Evolutionary conservation across 495 filamentous ascomycete genomes (phyloP).

Genomic region (Neurospora tetrasperma): DNA sequence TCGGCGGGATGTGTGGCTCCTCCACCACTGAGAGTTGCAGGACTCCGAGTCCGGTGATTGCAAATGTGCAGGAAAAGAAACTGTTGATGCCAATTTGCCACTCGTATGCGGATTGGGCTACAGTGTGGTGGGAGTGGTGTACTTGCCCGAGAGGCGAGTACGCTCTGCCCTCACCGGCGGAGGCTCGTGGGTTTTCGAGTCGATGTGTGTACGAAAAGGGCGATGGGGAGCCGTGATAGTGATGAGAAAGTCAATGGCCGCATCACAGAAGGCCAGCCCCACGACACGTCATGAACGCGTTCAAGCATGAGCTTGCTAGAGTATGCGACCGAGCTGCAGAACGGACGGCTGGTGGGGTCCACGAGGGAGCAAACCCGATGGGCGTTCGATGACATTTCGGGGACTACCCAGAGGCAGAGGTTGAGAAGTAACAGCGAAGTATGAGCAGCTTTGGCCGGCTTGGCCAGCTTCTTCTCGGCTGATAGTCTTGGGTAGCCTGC

Average conservation of each 20-base stretch:
- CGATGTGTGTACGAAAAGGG: background rate
- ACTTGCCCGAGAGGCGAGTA: background rate
- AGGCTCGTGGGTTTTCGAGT: background rate
- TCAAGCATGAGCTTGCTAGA: background rate
- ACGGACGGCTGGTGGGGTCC: background rate
- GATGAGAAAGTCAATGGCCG: conserved; percentile 15
- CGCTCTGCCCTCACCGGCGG: background rate
- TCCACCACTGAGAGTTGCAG: background rate
- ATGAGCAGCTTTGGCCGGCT: background rate
- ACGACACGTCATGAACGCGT: conserved; percentile 13
- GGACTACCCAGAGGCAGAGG: background rate
- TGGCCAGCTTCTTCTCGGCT: background rate
- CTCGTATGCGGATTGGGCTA: background rate
- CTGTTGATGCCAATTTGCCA: background rate
- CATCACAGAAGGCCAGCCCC: conserved; percentile 19
- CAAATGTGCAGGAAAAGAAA: background rate
- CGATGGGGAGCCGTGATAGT: conserved; percentile 3
- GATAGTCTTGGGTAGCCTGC: background rate
- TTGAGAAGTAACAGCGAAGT: background rate
- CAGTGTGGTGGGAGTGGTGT: background rate
- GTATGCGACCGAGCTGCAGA: conserved; percentile 1
- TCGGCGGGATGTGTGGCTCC: background rate
- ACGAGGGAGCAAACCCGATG: background rate
- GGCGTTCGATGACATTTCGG: background rate
- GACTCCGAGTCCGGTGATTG: background rate